Base-by-base conservation (phyloP, 495 filamentous ascomycete genomes). In the Penicillium lagena region DNA sequence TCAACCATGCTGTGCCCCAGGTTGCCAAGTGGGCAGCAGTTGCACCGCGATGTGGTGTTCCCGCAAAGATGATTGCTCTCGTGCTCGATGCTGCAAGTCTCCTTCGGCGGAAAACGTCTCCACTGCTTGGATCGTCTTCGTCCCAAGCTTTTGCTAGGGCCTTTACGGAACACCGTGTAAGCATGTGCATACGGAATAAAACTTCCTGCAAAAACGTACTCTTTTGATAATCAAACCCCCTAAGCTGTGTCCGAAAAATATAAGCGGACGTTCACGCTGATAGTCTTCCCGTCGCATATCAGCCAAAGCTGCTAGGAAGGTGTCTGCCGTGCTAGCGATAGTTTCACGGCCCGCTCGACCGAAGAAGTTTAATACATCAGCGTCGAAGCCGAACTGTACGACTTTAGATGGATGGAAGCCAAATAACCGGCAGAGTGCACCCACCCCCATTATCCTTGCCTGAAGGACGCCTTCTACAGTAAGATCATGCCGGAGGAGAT, bases 211-310 rank as follows among this genome's bases (percentile, higher is more conserved):
- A 17, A 17, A 31, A 33, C 40, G 9, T 42, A 42, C 40, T 33
- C 40, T 12, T n/a, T 42, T 42, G 9, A 42, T 42, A 7, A 42
- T 42, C 29, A 42, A 14, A 7, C 40, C 40, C 34, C 40, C 29
- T 17, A 42, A 14, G 29, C 40, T 42, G 28, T 42, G 28, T 31
- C 40, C 40, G 34, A 33, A 42, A 7, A 42, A 33, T 31, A 42
- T 42, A 11, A 33, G 29, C 6, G 40, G 40, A n/a, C 40, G 28
- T 33, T 42, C 40, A 7, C 40, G 12, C 11, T 42, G 28, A 33
- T 42, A 42, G 29, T 42, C 40, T 7, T 11, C 40, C 12, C 40
- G 28, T 33, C 40, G 12, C 29, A 33, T 14, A 33, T 42, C 34
- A n/a, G 40, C 29, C 10, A 42, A 33, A 32, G 9, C 40, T 7